Evolutionary conservation across 192 early-diverging fungal species (phyloP).

Genomic region (Entomortierella beljakovae): DNA sequence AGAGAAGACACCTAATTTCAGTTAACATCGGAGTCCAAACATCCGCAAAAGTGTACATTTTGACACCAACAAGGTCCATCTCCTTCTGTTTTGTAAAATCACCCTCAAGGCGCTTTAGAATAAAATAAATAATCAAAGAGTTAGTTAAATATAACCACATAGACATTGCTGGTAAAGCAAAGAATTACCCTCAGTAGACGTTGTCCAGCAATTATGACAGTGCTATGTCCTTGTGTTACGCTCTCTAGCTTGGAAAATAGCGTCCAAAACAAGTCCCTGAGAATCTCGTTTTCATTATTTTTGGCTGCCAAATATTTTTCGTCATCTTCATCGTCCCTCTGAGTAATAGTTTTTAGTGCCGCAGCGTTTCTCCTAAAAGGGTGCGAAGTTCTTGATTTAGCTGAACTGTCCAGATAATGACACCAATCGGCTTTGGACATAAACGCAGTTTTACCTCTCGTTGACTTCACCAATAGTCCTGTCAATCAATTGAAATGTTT

Average conservation of each 20-base stretch:
- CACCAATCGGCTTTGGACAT: not conserved
- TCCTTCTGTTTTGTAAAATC: constrained; percentile 36
- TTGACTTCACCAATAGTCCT: constrained; percentile 80
- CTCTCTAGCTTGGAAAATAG: constrained; percentile 82
- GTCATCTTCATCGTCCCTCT: constrained; percentile 51
- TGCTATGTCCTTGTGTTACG: constrained; percentile 79
- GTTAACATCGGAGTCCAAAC: constrained; percentile 61
- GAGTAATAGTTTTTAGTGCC: constrained; percentile 50
- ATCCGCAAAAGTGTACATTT: constrained; percentile 60
- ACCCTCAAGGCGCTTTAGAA: constrained; percentile 28
- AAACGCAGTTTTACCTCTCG: constrained; percentile 63
- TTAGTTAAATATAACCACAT: not conserved
- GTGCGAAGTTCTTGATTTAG: not conserved
- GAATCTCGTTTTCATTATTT: constrained; percentile 73
- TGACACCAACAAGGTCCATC: constrained; percentile 34
- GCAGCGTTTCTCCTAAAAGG: constrained; percentile 33
- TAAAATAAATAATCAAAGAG: not conserved
- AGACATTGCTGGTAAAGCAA: not conserved
- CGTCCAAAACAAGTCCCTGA: constrained; percentile 81
- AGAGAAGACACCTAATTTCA: constrained; percentile 53
- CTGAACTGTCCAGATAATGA: not conserved
- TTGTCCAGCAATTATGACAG: constrained; percentile 71
- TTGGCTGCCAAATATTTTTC: constrained; percentile 65
- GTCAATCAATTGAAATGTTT: constrained; percentile 78
- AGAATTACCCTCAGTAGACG: constrained; percentile 57